Evolutionary conservation across 2,329 filamentous ascomycete genomes (phyloP), one percentile per base, ranked within the genome.

Genomic region (Ceratocystis alfenasii): DNA sequence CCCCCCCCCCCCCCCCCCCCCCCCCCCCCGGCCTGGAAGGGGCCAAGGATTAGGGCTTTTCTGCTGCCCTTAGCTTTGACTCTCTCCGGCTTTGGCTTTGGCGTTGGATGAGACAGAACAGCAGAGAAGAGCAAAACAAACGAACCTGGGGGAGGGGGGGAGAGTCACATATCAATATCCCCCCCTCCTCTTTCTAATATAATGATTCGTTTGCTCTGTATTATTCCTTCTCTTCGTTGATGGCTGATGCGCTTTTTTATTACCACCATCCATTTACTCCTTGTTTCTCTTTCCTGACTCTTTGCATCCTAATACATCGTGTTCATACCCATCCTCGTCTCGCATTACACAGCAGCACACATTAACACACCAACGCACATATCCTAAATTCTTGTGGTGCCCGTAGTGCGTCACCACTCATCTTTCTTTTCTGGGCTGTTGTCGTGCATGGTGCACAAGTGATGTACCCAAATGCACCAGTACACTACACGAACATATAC

Each of bases 331-430:
- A 25, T 25, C 25, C 48, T 53, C 48, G 25, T 28, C 55, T 59
- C 30, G 55, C 55, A 59, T 59, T 36, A 59, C 55, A 59, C 55
- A 59, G 28, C 55, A 36, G 55, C n/a, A 36, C 12, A 33, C 30
- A n/a, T 36, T 59, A 30, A n/a, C 55, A 59, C 55, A 59, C 55
- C 15, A 17, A 33, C 12, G 17, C 22, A 59, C 28, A 36, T 36
- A 59, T 59, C 30, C 28, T 59, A 59, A 59, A 59, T 59, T n/a
- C 12, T 25, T 28, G 12, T 25, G 25, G 12, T 25, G 50, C 25
- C 50, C 25, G 50, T 48, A 25, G 7, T 10, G 48, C 48, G 17
- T 53, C 48, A 53, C 48, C n/a, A 20, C 48, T 53, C 17, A 25
- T 53, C n/a, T n/a, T 20, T 25, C n/a, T 53, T 53, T 28, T 55